Percentiles rank a stretch among this genome's conserved stretches.
phyloP scores from a whole-genome alignment of 2,329 filamentous ascomycete species.

The Alternaria burnsii region DNA sequence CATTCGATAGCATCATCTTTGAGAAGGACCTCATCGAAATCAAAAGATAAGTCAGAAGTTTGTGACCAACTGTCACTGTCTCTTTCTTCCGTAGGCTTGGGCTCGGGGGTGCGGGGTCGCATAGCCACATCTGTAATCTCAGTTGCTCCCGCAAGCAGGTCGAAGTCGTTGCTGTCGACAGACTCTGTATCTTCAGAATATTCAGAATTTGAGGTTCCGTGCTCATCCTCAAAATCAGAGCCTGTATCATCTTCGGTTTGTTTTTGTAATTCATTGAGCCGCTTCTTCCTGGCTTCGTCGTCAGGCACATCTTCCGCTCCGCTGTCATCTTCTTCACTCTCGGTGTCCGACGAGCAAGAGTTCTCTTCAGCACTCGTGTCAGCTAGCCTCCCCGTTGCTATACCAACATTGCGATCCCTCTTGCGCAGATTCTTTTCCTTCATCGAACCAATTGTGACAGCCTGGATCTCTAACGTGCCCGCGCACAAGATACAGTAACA shows the following conservation, averaged over 20 bases:
- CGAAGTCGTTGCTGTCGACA: background rate
- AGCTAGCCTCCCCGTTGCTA: slow-evolving; percentile 3
- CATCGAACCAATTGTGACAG: slow-evolving; percentile 14
- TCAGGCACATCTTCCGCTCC: slow-evolving; percentile 4
- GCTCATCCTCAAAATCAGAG: background rate
- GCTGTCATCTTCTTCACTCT: background rate
- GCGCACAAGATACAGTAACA: slow-evolving; percentile 33
- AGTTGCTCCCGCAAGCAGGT: background rate
- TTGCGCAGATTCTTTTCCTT: slow-evolving; percentile 12
- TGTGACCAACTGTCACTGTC: slow-evolving; percentile 10
- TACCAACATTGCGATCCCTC: slow-evolving; percentile 12
- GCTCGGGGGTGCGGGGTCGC: slow-evolving; percentile 1
- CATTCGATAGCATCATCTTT: no score
- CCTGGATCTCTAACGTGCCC: slow-evolving; percentile 9
- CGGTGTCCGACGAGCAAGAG: background rate
- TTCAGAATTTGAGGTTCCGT: background rate
- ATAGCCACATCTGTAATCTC: slow-evolving; percentile 10
- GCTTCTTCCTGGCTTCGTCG: background rate
- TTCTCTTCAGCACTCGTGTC: background rate
- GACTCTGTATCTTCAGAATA: background rate
- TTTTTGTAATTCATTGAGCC: slow-evolving; percentile 2
- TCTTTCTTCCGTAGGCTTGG: background rate
- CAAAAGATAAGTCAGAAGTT: slow-evolving; percentile 7
- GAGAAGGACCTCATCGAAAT: no score
- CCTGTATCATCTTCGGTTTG: slow-evolving; percentile 3